Base-by-base conservation (phyloP, 805 yeast species). In the Vanderwaltozyma yarrowii region DNA sequence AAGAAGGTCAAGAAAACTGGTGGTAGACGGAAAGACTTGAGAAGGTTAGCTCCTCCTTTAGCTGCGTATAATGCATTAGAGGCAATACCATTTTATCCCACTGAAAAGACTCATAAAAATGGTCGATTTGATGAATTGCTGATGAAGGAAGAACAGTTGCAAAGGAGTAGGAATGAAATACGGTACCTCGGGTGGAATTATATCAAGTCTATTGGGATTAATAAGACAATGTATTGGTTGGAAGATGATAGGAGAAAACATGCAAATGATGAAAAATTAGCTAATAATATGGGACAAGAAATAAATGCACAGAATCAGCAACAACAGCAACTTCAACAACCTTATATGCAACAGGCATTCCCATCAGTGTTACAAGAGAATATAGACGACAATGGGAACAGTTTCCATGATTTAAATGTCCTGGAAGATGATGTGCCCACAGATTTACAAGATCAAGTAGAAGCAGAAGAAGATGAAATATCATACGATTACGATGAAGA, bases 171-270 rank as follows among this genome's bases (percentile, higher is more conserved):
- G 14, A 39, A 37, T 14, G 39, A 40, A 26, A 60, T 74, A 23
- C 60, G 70, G 7, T 62, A 62, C 4, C 47, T 69, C 17, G 85
- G 84, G 0, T 66, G 62, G 54, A 47, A 64, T 12, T 64, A 62
- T 38, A 50, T 80, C 39, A 63, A 64, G 32, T 86, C 87, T 0
- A 66, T 79, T 10, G 87, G 86, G 0, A 50, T 76, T 9, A 64
- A 66, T 3, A 74, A 69, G 52, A 79, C 83, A 1, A 64, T 76
- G 69, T 36, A 40, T 18, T 45, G 45, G 23, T 27, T 40, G 12
- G 64, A 62, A 27, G 64, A 61, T 32, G 38, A 39, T 5, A 50
- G 51, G 24, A 45, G 19, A 36, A 44, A 47, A 30, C 58, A 51
- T 28, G 41, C 53, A 45, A 52, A 52, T 23, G 62, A 53, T 14